Percentiles rank a stretch among this genome's conserved stretches.
phyloP scores from a whole-genome alignment of 164 flowering plant species.

The Dillenia turbinata region DNA sequence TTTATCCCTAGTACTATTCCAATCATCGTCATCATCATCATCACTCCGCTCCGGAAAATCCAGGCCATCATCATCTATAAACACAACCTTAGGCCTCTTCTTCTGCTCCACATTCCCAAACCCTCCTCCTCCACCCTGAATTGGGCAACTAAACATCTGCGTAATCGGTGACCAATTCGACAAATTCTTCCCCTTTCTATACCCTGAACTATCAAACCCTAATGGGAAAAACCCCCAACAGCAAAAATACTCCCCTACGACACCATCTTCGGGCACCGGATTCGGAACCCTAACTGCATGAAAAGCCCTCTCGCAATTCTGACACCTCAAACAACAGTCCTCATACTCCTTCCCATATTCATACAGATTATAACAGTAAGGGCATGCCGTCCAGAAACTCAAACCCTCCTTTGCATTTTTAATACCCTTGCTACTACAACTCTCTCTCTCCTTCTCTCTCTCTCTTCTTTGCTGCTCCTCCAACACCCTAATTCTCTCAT shows the following conservation, averaged over 20 bases:
- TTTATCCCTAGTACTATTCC: too few species aligned
- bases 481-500: too few species aligned
- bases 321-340: slow-evolving; percentile 49
- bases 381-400: slow-evolving; percentile 72
- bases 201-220: slow-evolving; percentile 22
- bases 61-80: too few species aligned
- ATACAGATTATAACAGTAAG: slow-evolving; percentile 49
- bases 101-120: too few species aligned
- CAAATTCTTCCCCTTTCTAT: background rate
- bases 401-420: background rate
- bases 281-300: slow-evolving; percentile 33
- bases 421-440: background rate
- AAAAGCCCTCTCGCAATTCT: slow-evolving; percentile 54
- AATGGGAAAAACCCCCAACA: slow-evolving; percentile 62
- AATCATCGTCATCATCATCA: too few species aligned
- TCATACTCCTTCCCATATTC: slow-evolving; percentile 51
- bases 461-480: background rate
- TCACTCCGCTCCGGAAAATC: too few species aligned
- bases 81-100: too few species aligned
- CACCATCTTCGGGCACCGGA: slow-evolving; percentile 32
- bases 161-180: slow-evolving; percentile 33
- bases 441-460: too few species aligned
- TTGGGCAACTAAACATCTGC: too few species aligned
- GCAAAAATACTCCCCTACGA: slow-evolving; percentile 34
- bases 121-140: too few species aligned